phyloP scores from a whole-genome alignment of 805 yeast species.

The Tetrapisispora nanseiensis region DNA sequence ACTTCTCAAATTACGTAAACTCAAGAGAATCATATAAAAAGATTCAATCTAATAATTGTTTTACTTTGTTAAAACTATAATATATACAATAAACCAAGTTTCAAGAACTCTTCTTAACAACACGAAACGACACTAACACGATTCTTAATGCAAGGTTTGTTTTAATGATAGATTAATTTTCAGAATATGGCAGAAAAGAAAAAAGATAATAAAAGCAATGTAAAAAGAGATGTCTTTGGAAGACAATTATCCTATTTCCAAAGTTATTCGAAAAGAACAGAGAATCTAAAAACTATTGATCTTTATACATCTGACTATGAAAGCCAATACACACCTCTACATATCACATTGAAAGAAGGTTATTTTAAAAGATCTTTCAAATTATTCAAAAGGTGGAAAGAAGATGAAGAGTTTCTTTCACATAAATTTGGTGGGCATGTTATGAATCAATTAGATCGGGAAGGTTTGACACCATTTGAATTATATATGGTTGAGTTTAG shows the following conservation, averaged over 20 bases:
- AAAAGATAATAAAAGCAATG: conserved; percentile 6
- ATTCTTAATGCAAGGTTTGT: no score
- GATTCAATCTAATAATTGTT: no score
- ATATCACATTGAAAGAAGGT: conserved; percentile 40
- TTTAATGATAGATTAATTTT: no score
- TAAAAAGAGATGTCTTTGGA: conserved; percentile 57
- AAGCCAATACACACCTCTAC: conserved; percentile 75
- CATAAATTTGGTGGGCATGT: conserved; percentile 19
- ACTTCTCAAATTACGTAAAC: no score
- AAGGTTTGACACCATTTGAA: conserved; percentile 65
- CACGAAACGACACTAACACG: no score
- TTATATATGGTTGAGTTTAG: conserved; percentile 29
- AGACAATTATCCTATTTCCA: conserved; percentile 31
- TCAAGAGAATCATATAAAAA: no score
- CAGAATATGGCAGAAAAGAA: conserved; percentile 6
- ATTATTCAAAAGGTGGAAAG: conserved; percentile 23
- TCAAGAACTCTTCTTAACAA: no score
- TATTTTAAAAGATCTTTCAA: conserved; percentile 24
- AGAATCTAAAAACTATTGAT: conserved; percentile 24
- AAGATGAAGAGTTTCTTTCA: conserved; percentile 14
- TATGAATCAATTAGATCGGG: conserved; percentile 52
- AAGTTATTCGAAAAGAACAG: conserved; percentile 14
- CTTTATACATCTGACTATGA: conserved; percentile 50
- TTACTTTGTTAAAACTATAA: background rate
- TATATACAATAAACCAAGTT: background rate